Evolutionary conservation across 805 yeast species (phyloP).

Genomic region (Saccharomycopsis malanga): DNA sequence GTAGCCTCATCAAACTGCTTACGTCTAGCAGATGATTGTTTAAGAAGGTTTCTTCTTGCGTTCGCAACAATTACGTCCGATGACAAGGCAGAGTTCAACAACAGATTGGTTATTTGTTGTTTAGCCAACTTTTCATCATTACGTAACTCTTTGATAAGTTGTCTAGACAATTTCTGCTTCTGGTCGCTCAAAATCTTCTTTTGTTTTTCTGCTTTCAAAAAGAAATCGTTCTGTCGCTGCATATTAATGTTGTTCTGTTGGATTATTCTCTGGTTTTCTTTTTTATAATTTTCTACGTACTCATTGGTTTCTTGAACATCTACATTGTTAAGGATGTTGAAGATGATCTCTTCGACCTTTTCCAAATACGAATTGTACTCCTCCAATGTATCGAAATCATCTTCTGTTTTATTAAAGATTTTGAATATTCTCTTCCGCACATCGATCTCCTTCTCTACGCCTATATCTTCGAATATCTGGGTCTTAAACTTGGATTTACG

Average conservation of each 20-base stretch:
- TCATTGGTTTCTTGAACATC: conserved; percentile 66
- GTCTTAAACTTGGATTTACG: conserved; percentile 86
- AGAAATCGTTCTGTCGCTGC: conserved; percentile 63
- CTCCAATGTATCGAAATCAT: conserved; percentile 55
- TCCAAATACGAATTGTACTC: conserved; percentile 77
- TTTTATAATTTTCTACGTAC: conserved; percentile 60
- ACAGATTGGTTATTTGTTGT: conserved; percentile 47
- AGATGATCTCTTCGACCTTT: conserved; percentile 72
- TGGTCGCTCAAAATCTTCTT: conserved; percentile 59
- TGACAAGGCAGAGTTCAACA: conserved; percentile 29
- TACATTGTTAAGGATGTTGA: conserved; percentile 62
- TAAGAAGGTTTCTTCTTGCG: conserved; percentile 46
- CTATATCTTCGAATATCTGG: conserved; percentile 86
- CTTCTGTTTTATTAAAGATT: conserved; percentile 73
- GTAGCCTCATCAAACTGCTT: conserved; percentile 31
- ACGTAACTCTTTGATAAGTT: conserved; percentile 53
- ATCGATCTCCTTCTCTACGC: conserved; percentile 88
- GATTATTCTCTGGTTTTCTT: conserved; percentile 66
- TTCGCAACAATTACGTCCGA: conserved; percentile 45
- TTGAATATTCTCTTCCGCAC: conserved; percentile 69
- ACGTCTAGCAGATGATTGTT: conserved; percentile 59
- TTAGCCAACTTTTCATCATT: conserved; percentile 49
- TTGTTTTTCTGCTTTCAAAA: conserved; percentile 54
- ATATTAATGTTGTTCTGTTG: conserved; percentile 67
- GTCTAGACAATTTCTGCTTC: conserved; percentile 47